A percentile compares a stretch with the other conserved stretches of the same genome.
phyloP scores from a whole-genome alignment of 2,329 filamentous ascomycete genomes.

The Juglanconis sp. region DNA sequence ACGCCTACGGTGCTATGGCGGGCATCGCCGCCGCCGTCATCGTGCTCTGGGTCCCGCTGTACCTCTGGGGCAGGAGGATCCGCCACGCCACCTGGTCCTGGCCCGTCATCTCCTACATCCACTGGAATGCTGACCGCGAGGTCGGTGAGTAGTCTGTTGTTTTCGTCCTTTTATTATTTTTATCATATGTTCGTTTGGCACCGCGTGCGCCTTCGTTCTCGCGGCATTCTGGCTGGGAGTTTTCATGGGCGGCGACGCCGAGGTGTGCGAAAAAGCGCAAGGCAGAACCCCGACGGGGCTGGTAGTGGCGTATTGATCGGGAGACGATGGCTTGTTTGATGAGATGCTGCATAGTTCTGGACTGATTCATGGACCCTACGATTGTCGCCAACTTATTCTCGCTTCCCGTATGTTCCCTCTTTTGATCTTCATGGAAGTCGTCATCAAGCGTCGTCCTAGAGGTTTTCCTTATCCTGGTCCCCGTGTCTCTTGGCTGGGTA shows the following conservation, averaged over 20 bases:
- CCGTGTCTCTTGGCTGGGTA: too few relatives aligned
- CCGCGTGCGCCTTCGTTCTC: not conserved
- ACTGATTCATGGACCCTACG: too few relatives aligned
- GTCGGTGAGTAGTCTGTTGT: constrained; percentile 44
- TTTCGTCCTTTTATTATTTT: not conserved
- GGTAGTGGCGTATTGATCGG: not conserved
- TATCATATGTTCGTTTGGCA: not conserved
- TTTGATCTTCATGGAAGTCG: too few relatives aligned
- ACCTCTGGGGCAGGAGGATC: constrained; percentile 48
- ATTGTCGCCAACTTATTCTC: too few relatives aligned
- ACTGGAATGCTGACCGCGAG: constrained; percentile 52
- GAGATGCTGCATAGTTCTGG: too few relatives aligned
- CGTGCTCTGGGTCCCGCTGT: constrained; percentile 47
- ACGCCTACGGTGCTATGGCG: constrained; percentile 56
- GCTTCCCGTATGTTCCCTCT: too few relatives aligned
- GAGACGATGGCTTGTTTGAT: not conserved
- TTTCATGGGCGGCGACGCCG: too few relatives aligned
- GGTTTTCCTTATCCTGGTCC: too few relatives aligned
- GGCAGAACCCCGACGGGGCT: not conserved
- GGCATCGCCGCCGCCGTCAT: constrained; percentile 47
- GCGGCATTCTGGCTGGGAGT: too few relatives aligned
- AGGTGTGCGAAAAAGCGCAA: not conserved
- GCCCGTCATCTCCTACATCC: constrained; percentile 41
- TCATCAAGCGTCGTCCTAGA: too few relatives aligned
- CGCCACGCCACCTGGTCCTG: constrained; percentile 47